Conservation (phyloP, 306 rosid genomes). For the Cyamopsis tetragonoloba region DNA sequence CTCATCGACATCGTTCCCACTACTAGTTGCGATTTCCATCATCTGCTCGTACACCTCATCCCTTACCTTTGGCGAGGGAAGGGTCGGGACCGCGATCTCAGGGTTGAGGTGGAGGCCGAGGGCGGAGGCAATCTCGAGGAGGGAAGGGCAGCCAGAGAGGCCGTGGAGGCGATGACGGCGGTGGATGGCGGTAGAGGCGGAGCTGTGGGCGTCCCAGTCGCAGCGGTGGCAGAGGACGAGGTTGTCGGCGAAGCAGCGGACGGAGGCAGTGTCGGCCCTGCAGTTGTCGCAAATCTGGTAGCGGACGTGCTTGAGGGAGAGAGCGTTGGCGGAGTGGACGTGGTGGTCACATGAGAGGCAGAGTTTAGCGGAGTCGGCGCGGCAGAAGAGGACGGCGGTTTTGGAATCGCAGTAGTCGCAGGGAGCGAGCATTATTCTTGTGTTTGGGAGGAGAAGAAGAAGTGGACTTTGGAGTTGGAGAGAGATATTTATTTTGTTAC, state of each 20-base stretch:
- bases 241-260: conserved; percentile 24
- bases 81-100: conserved; percentile 1
- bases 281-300: conserved; percentile 36
- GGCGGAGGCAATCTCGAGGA: conserved; percentile 22
- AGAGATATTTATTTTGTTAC: too few relatives aligned
- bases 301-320: conserved; percentile 51
- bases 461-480: too few relatives aligned
- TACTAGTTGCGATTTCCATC: conserved; percentile 28
- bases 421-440: conserved; percentile 9
- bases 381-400: conserved; percentile 37
- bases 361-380: conserved; percentile 42
- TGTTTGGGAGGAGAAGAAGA: too few relatives aligned
- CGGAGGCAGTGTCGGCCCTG: conserved; percentile 21
- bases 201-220: conserved; percentile 25
- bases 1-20: neutral
- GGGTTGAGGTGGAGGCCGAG: conserved; percentile 10
- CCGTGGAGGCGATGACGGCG: conserved; percentile 19
- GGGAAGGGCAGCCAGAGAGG: conserved; percentile 41
- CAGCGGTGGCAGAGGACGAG: conserved; percentile 37
- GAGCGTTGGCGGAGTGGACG: conserved; percentile 50
- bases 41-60: conserved; percentile 35
- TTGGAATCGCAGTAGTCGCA: conserved; percentile 44
- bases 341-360: conserved; percentile 45
- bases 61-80: neutral
- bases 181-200: neutral